Conservation (phyloP, 176 grass and related monocot genomes). For the Calamus simplicifolius region DNA sequence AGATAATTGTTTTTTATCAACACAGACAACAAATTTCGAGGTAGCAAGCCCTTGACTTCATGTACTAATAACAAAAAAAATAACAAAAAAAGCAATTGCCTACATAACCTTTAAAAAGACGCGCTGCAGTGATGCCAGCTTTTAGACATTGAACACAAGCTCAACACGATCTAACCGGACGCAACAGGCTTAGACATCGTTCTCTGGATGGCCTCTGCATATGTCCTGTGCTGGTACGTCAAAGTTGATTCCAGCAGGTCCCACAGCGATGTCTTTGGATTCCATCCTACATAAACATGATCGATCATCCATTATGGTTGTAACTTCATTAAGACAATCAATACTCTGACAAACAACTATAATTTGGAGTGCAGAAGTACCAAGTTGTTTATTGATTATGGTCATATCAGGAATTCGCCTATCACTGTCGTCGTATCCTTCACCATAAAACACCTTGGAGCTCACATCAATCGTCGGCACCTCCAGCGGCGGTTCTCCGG, state of each 20-base stretch:
- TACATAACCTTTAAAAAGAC: too few species aligned
- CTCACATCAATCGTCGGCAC: conserved; percentile 74
- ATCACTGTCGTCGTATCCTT: conserved; percentile 95
- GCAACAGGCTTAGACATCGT: conserved; percentile 51
- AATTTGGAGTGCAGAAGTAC: conserved; percentile 22
- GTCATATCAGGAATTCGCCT: conserved; percentile 82
- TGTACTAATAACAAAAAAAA: too few species aligned
- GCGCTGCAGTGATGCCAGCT: too few species aligned
- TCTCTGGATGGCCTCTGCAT: conserved; percentile 74
- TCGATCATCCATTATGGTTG: background rate
- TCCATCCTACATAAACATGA: conserved; percentile 56
- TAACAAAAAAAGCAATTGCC: too few species aligned
- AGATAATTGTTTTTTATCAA: too few species aligned
- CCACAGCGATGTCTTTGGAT: conserved; percentile 76
- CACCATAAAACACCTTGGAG: conserved; percentile 76
- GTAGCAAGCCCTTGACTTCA: too few species aligned
- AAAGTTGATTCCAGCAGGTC: conserved; percentile 85
- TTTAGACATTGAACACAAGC: too few species aligned
- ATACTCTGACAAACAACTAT: background rate
- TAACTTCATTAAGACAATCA: background rate
- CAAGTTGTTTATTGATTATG: conserved; percentile 89
- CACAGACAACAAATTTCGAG: too few species aligned
- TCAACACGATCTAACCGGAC: conserved; percentile 36
- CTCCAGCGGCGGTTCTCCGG: conserved; percentile 54
- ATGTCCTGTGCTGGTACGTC: conserved; percentile 91